A percentile compares a stretch with the other conserved stretches of the same genome.
Conservation (phyloP, 2,329 filamentous ascomycete genomes). For the Botrytis hyacinthi region DNA sequence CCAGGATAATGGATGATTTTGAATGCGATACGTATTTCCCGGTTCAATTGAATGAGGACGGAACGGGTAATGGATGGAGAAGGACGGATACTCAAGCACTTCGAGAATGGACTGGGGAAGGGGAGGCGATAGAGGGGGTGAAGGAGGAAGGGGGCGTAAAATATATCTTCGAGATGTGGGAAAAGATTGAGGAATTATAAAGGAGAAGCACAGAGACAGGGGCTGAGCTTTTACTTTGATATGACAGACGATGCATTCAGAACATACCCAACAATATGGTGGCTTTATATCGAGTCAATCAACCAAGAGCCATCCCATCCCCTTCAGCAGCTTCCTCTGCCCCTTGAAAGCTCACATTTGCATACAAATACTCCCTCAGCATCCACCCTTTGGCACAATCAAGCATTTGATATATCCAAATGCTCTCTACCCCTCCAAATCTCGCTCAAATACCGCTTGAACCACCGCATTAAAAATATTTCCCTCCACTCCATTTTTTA, state of each 20-base stretch:
- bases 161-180: constrained; percentile 76
- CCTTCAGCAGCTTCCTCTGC: too few species aligned
- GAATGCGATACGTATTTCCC: constrained; percentile 77
- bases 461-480: not conserved
- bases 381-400: not conserved
- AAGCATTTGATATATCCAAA: not conserved
- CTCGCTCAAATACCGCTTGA: not conserved
- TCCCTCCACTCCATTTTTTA: not conserved
- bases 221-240: not conserved
- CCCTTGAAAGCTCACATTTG: not conserved
- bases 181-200: constrained; percentile 43
- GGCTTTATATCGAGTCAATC: too few species aligned
- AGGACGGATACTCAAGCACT: constrained; percentile 52
- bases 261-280: not conserved
- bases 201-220: not conserved
- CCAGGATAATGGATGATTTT: constrained; percentile 65
- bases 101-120: constrained; percentile 64
- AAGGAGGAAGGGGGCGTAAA: constrained; percentile 61
- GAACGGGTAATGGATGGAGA: constrained; percentile 50
- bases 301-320: not conserved
- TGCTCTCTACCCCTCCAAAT: not conserved
- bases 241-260: not conserved
- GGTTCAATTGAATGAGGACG: constrained; percentile 47
- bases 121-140: constrained; percentile 49
- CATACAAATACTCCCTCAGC: not conserved